These are phyloP conservation scores for Salvia sclarea DNA, from an alignment of 305 asterid species.

Conservation along the genomic window DNA sequence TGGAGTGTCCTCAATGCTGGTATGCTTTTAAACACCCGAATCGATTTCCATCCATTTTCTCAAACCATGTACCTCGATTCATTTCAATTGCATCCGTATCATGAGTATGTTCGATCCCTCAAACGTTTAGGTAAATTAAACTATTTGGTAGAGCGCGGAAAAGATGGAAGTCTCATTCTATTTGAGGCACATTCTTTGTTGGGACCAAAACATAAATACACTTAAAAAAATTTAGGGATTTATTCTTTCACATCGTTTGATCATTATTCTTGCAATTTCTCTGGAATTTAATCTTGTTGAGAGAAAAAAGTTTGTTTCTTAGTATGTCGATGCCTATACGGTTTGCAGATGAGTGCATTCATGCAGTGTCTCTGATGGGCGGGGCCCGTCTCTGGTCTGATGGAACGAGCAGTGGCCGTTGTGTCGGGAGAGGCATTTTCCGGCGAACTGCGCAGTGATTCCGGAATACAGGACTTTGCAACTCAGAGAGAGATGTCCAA, in stretches of 20 bases:
- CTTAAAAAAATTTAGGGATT: neutral
- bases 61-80: neutral
- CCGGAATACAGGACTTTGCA: neutral
- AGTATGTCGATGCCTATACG: neutral
- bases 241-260: neutral
- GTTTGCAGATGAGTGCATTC: slow-evolving; percentile 13
- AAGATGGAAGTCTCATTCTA: neutral
- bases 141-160: neutral
- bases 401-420: neutral
- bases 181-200: too few species aligned
- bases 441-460: neutral
- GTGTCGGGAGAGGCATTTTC: neutral
- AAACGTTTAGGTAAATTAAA: neutral
- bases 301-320: neutral
- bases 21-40: slow-evolving; percentile 8
- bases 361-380: neutral
- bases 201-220: neutral
- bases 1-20: slow-evolving; percentile 34
- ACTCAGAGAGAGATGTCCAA: neutral
- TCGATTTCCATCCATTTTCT: neutral
- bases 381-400: neutral
- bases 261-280: neutral
- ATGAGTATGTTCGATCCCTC: neutral
- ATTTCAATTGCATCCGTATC: neutral
- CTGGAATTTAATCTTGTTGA: neutral